Percentiles rank a stretch among this genome's conserved stretches.
Conservation (phyloP, 2,329 filamentous ascomycete genomes). For the Fusarium sp. region DNA sequence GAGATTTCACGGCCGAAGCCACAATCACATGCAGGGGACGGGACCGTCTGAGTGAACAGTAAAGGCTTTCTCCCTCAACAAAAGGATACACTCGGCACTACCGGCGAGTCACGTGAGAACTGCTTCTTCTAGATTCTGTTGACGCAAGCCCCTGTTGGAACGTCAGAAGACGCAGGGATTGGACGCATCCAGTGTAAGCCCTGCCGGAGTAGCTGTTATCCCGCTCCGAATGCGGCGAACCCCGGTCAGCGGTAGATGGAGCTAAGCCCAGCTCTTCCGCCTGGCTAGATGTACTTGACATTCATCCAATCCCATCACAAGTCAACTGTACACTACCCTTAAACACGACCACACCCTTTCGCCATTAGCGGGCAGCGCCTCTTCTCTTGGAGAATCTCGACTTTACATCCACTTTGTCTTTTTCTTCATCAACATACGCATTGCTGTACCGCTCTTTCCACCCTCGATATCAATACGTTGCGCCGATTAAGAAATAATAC, state of each 20-base stretch:
- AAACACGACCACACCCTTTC: constrained; percentile 35
- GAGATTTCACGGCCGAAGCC: constrained; percentile 15
- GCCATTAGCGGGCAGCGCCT: constrained; percentile 41
- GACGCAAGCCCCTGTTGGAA: constrained; percentile 35
- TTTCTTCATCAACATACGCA: constrained; percentile 41
- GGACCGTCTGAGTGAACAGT: neutral
- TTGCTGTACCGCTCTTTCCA: constrained; percentile 16
- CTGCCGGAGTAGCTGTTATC: constrained; percentile 18
- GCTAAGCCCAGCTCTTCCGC: constrained; percentile 45
- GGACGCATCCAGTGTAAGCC: constrained; percentile 19
- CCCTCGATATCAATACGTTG: constrained; percentile 24
- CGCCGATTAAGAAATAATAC: constrained; percentile 17
- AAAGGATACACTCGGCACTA: constrained; percentile 37
- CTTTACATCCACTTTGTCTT: constrained; percentile 45
- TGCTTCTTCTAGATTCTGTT: constrained; percentile 31
- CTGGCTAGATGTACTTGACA: constrained; percentile 29
- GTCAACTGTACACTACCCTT: constrained; percentile 17
- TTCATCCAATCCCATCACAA: constrained; percentile 41
- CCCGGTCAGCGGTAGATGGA: constrained; percentile 42
- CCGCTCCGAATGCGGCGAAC: constrained; percentile 31
- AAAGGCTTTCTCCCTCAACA: constrained; percentile 26
- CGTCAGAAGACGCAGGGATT: constrained; percentile 32
- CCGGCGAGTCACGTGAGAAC: constrained; percentile 33
- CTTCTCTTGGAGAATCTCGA: constrained; percentile 41
- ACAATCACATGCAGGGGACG: constrained; percentile 32